These are phyloP conservation scores for Aspergillus cavernicola DNA, from an alignment of 495 filamentous ascomycete genomes.

Conservation along the genomic window DNA sequence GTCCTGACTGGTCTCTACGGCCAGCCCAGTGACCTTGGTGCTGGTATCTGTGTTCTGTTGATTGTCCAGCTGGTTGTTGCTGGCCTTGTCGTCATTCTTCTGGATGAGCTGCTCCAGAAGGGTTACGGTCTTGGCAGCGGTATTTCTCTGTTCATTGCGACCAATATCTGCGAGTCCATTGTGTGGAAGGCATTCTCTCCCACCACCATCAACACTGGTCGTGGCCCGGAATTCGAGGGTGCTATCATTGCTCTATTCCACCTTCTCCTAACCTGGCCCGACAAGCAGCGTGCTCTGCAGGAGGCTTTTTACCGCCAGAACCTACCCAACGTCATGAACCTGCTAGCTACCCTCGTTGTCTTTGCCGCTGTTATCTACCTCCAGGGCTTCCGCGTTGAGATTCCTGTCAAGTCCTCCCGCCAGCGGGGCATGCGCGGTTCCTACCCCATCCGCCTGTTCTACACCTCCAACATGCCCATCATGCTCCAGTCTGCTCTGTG, in stretches of 20 bases:
- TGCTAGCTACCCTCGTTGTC: constrained; percentile 85
- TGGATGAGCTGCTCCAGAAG: constrained; percentile 99
- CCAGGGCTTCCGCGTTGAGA: constrained; percentile 99
- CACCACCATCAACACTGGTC: constrained; percentile 98
- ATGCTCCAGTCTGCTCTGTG: constrained; percentile 98
- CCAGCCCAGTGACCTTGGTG: constrained; percentile 90
- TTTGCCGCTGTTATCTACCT: constrained; percentile 99
- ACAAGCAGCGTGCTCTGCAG: constrained; percentile 94
- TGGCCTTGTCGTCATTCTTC: constrained; percentile 96
- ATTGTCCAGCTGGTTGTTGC: constrained; percentile 96
- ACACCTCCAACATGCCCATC: constrained; percentile 83
- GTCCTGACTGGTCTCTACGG: constrained; percentile 98
- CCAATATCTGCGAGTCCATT: constrained; percentile 99
- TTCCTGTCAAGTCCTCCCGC: constrained; percentile 98
- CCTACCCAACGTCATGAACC: constrained; percentile 99
- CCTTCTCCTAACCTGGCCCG: constrained; percentile 94
- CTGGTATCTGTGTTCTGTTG: constrained; percentile 94
- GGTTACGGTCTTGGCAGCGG: constrained; percentile 97
- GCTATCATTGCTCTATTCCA: constrained; percentile 99
- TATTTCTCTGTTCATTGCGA: constrained; percentile 99
- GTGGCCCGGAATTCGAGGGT: constrained; percentile 98
- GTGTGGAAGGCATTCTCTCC: constrained; percentile 99
- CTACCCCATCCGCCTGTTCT: constrained; percentile 67
- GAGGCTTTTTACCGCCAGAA: constrained; percentile 99
- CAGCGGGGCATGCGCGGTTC: constrained; percentile 94